Evolutionary conservation across 1,284 basidiomycete species (phyloP).

Genomic region (Leccinum olivaceoglutinosum): DNA sequence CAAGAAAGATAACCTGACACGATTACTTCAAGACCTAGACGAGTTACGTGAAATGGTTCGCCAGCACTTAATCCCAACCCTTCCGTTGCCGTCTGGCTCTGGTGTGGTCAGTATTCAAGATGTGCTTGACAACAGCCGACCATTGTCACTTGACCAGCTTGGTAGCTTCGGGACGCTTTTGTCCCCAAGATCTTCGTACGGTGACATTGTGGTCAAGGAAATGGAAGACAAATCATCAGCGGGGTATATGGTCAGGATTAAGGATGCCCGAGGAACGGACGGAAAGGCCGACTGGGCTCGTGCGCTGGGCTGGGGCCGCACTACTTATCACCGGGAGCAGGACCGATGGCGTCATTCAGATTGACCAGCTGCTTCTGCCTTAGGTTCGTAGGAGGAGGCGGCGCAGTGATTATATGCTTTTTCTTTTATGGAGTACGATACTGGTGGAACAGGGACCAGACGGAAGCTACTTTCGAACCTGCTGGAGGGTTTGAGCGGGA

Average conservation of each 20-base stretch:
- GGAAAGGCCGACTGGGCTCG: conserved; percentile 71
- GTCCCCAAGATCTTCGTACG: conserved; percentile 59
- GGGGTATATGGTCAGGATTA: conserved; percentile 80
- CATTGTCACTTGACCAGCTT: conserved; percentile 66
- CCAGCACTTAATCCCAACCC: conserved; percentile 82
- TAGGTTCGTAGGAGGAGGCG: conserved; percentile 62
- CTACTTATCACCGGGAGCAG: conserved; percentile 56
- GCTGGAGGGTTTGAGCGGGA: conserved; percentile 69
- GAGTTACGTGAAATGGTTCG: conserved; percentile 68
- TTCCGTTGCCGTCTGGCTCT: conserved; percentile 25
- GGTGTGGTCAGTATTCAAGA: conserved; percentile 28
- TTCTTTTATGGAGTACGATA: conserved; percentile 69
- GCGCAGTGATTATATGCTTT: conserved; percentile 51
- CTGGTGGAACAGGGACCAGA: conserved; percentile 67
- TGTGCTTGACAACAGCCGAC: conserved; percentile 58
- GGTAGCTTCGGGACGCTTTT: conserved; percentile 72
- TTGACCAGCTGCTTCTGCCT: conserved; percentile 81
- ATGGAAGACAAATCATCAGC: conserved; percentile 38
- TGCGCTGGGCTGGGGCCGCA: conserved; percentile 78
- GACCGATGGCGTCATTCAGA: conserved; percentile 82
- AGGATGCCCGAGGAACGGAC: conserved; percentile 76
- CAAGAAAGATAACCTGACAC: conserved; percentile 81
- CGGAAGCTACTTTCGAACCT: conserved; percentile 82
- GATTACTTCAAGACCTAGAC: conserved; percentile 61
- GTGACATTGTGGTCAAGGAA: conserved; percentile 75